Evolutionary conservation across 23 red algal genomes (phyloP).

Genomic region (Gracilaria domingensis): DNA sequence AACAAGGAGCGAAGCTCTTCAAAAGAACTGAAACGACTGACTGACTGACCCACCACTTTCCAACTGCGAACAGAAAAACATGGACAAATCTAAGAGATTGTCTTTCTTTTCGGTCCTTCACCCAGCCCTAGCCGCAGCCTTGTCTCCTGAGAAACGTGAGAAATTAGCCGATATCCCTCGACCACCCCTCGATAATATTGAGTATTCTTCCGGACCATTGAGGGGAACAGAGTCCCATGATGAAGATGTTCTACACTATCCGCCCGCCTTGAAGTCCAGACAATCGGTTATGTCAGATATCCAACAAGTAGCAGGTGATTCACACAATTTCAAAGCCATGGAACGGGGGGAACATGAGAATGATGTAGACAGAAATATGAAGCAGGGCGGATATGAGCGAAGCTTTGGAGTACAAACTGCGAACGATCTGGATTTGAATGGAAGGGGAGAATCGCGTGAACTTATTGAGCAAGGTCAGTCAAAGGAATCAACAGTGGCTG

Average conservation of each 20-base stretch:
- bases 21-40: background rate
- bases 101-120: slow-evolving; percentile 68
- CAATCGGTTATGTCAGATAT: slow-evolving; percentile 12
- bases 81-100: slow-evolving; percentile 27
- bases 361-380: background rate
- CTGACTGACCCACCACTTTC: too few species aligned
- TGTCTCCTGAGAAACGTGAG: slow-evolving; percentile 25
- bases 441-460: background rate
- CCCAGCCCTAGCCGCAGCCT: slow-evolving; percentile 43
- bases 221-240: slow-evolving; percentile 58
- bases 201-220: slow-evolving; percentile 42
- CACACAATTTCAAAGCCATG: background rate
- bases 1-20: background rate
- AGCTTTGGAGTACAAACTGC: background rate
- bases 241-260: slow-evolving; percentile 10
- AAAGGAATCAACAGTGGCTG: background rate
- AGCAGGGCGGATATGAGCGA: background rate
- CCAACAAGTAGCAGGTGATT: background rate
- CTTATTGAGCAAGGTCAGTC: background rate
- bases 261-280: background rate
- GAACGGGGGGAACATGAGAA: background rate
- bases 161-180: slow-evolving; percentile 1
- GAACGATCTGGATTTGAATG: background rate
- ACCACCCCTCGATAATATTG: slow-evolving; percentile 34
- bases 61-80: slow-evolving; percentile 8